phyloP scores from a whole-genome alignment of 805 yeast species.

The Candida ortonii region DNA sequence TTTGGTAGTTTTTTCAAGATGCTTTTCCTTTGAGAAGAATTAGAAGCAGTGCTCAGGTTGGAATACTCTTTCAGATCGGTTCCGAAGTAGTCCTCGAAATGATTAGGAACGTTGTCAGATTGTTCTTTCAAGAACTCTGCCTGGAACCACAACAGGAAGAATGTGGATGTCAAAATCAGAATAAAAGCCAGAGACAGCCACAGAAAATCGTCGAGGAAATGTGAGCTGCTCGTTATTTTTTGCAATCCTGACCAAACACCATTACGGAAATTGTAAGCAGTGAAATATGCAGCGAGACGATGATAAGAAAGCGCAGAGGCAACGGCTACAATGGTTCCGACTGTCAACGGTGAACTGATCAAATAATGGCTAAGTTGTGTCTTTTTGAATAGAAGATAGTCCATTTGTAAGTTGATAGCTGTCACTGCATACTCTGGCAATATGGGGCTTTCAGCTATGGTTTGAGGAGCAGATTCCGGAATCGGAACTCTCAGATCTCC shows the following conservation, averaged over 20 bases:
- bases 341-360: slow-evolving; percentile 45
- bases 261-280: slow-evolving; percentile 23
- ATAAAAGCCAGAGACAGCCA: slow-evolving; percentile 39
- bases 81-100: slow-evolving; percentile 45
- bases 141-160: slow-evolving; percentile 38
- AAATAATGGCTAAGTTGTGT: slow-evolving; percentile 43
- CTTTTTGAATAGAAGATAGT: slow-evolving; percentile 49
- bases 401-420: slow-evolving; percentile 61
- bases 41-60: slow-evolving; percentile 4
- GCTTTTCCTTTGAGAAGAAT: slow-evolving; percentile 11
- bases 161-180: slow-evolving; percentile 37
- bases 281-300: slow-evolving; percentile 22
- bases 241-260: slow-evolving; percentile 10
- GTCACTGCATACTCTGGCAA: slow-evolving; percentile 60
- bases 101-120: slow-evolving; percentile 35
- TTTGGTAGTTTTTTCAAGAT: slow-evolving; percentile 16
- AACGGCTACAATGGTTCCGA: slow-evolving; percentile 26
- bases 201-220: slow-evolving; percentile 28
- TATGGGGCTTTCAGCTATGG: slow-evolving; percentile 46
- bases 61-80: slow-evolving; percentile 49
- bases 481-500: slow-evolving; percentile 48
- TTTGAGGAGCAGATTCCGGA: slow-evolving; percentile 48
- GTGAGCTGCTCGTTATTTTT: slow-evolving; percentile 17
- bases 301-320: slow-evolving; percentile 19
- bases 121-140: slow-evolving; percentile 48